Evolutionary conservation across 495 filamentous ascomycete species (phyloP), one percentile per base, ranked within the genome.

Genomic region (Aspergillus panamensis): DNA sequence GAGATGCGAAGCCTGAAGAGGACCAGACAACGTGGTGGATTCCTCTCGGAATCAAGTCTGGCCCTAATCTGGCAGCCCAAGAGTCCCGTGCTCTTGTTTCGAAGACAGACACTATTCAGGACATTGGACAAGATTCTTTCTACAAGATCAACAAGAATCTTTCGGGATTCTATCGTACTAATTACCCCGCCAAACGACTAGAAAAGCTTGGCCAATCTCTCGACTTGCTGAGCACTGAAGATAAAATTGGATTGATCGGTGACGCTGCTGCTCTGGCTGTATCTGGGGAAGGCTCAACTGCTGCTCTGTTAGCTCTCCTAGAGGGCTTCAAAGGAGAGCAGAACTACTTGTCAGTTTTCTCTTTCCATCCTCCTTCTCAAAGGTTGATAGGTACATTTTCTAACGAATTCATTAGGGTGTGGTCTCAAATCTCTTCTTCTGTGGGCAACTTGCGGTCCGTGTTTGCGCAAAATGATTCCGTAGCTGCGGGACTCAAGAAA

Each of bases 11-110:
- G 67, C 85, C 90, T 6, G 86, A 91, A 64, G 94, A 98, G 52
- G 91, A 98, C 69, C 70, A 88, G 67, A 96, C 91, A 2, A 84
- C 81, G n/a, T 98, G 94, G 94, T 97, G 94, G 92, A 83, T 97
- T 62, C 94, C 94, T 16, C 80, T 97, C 13, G 87, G 87, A 20
- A 76, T 98, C 44, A 87, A 85, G 65, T 81, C 83, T 9, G 81
- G 75, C 14, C 48, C 71, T 53, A 54, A 74, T 51, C 56, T 74
- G 51, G 58, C 70, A 25, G 64, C 65, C 40, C 60, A 71, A 33
- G 66, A 76, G 19, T 66, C 68, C 19, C 68, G 69, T 44, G 85
- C 90, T 51, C 80, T 98, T n/a, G 88, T 86, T 0, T 74, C 80
- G 21, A 97, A 89, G 70, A 78, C 87, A 60, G 83, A 88, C 20